Evolutionary conservation across 2,329 filamentous ascomycete genomes (phyloP).

Genomic region (Niveomyces coronatus): DNA sequence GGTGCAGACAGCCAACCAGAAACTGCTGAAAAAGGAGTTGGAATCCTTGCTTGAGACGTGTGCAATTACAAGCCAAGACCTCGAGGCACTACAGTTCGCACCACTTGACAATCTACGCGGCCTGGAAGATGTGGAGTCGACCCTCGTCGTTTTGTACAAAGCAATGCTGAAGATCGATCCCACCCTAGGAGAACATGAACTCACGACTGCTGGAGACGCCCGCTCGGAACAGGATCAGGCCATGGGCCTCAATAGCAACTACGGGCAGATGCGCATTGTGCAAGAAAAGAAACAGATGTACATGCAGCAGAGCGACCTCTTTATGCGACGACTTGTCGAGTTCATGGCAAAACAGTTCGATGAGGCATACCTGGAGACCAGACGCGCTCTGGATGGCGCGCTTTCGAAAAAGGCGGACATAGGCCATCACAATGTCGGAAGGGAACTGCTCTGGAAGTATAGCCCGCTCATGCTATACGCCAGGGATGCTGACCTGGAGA

Average conservation of each 20-base stretch:
- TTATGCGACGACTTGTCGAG: constrained; percentile 68
- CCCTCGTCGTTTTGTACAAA: constrained; percentile 75
- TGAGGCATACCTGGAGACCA: constrained; percentile 60
- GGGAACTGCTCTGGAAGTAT: constrained; percentile 76
- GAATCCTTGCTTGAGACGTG: constrained; percentile 84
- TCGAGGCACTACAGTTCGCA: constrained; percentile 63
- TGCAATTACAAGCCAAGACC: constrained; percentile 66
- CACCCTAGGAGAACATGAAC: constrained; percentile 48
- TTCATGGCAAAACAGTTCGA: constrained; percentile 78
- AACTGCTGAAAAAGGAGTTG: constrained; percentile 81
- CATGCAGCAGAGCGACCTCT: constrained; percentile 60
- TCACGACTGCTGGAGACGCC: constrained; percentile 37
- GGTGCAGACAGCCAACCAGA: constrained; percentile 94
- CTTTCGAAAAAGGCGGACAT: constrained; percentile 59
- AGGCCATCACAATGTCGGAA: constrained; percentile 58
- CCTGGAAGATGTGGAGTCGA: constrained; percentile 65
- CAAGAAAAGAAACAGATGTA: constrained; percentile 93
- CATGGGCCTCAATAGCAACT: constrained; percentile 56
- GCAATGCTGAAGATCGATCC: constrained; percentile 93
- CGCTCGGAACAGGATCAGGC: constrained; percentile 32
- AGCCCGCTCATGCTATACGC: constrained; percentile 80
- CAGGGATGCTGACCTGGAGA: constrained; percentile 68
- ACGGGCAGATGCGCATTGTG: constrained; percentile 84
- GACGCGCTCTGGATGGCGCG: constrained; percentile 50
- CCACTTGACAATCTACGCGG: constrained; percentile 62